A percentile compares a stretch with the other conserved stretches of the same genome.
Evolutionary conservation across 257 asterid genomes (phyloP).

Genomic region (Nicotiana otophora): DNA sequence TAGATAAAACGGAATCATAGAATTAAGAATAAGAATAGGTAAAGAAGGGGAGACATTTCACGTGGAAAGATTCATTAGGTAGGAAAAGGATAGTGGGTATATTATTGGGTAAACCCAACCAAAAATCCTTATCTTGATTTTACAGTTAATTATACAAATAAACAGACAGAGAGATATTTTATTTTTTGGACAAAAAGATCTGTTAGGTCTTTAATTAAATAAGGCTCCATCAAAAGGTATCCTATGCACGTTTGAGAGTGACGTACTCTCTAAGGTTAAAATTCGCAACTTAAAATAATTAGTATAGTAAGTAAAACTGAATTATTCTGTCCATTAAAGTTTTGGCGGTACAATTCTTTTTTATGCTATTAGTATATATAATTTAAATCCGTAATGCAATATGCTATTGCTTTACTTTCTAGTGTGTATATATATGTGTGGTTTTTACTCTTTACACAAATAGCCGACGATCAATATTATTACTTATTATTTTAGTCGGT

Average conservation of each 20-base stretch:
- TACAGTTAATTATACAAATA: constrained; percentile 14
- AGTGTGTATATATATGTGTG: no score
- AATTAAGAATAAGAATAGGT: not conserved
- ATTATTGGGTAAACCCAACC: constrained; percentile 29
- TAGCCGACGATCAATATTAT: no score
- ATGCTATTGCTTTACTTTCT: no score
- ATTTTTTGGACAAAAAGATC: constrained; percentile 13
- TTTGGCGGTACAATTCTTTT: no score
- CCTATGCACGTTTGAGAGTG: constrained; percentile 31
- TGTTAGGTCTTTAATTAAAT: constrained; percentile 26
- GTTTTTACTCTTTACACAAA: no score
- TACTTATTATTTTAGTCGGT: no score
- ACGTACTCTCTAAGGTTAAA: not conserved
- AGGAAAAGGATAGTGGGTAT: not conserved
- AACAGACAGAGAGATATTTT: constrained; percentile 6
- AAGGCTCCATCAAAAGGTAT: constrained; percentile 32
- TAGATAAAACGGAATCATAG: no score
- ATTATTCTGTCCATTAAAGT: no score
- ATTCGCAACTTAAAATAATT: no score
- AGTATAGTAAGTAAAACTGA: no score
- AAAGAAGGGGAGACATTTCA: constrained; percentile 21
- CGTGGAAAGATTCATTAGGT: constrained; percentile 29
- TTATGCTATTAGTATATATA: no score
- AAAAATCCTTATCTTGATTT: constrained; percentile 9
- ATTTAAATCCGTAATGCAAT: no score